phyloP scores from a whole-genome alignment of 768 basidiomycete genomes.

The Collybia nuda region DNA sequence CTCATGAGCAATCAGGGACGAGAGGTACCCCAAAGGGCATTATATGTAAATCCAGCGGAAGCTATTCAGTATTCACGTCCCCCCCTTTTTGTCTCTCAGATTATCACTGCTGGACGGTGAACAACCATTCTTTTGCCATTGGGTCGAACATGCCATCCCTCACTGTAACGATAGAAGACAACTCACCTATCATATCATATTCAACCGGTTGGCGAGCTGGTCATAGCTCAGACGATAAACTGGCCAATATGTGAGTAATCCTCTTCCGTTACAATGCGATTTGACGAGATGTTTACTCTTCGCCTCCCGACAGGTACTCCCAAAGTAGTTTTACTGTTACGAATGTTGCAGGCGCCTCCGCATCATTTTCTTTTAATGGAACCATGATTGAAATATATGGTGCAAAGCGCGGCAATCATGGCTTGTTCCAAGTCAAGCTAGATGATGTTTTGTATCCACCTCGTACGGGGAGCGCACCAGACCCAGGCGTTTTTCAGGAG shows the following conservation, averaged over 20 bases:
- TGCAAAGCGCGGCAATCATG: slow-evolving; percentile 47
- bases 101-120: no score
- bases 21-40: no score
- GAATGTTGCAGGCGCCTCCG: slow-evolving; percentile 25
- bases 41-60: no score
- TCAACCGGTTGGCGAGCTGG: slow-evolving; percentile 22
- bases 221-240: slow-evolving; percentile 10
- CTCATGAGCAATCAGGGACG: no score
- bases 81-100: no score
- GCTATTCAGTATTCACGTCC: no score
- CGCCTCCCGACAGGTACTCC: slow-evolving; percentile 24
- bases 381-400: slow-evolving; percentile 51
- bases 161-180: slow-evolving; percentile 26
- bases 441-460: slow-evolving; percentile 30
- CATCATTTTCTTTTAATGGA: slow-evolving; percentile 47
- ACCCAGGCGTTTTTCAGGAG: slow-evolving; percentile 37
- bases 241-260: not conserved
- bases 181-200: slow-evolving; percentile 24
- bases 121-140: no score
- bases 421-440: slow-evolving; percentile 39
- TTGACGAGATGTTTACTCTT: no score
- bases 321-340: slow-evolving; percentile 40
- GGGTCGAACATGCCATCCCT: slow-evolving; percentile 20
- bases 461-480: slow-evolving; percentile 24
- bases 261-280: not conserved